Conservation (phyloP, 75 land plant genomes). For the Gnetum montanum region DNA sequence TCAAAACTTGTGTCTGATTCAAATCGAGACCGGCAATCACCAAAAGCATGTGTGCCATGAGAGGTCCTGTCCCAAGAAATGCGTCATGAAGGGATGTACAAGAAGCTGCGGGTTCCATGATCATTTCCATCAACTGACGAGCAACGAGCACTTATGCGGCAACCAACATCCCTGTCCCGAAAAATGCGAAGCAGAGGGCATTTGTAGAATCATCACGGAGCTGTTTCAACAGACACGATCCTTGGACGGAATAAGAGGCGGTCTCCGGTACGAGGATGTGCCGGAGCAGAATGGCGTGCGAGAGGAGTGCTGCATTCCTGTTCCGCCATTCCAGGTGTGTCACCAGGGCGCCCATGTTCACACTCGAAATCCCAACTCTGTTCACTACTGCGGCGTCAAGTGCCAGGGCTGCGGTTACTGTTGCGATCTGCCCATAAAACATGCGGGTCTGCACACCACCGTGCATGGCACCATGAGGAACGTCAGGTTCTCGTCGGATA, state of each 20-base stretch:
- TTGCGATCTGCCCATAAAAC: not conserved
- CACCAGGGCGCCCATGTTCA: not conserved
- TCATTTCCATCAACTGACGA: too few relatives aligned
- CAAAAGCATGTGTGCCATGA: slow-evolving; percentile 18
- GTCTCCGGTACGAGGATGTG: not conserved
- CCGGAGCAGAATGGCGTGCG: not conserved
- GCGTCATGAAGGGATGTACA: too few relatives aligned
- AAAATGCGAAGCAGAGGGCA: too few relatives aligned
- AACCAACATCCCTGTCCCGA: too few relatives aligned
- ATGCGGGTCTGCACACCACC: not conserved
- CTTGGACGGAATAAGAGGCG: not conserved
- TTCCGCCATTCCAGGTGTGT: not conserved
- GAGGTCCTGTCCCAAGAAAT: slow-evolving; percentile 14
- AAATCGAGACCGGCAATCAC: slow-evolving; percentile 17
- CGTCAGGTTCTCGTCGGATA: not conserved
- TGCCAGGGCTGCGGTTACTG: not conserved
- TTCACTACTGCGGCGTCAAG: not conserved
- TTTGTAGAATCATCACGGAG: not conserved
- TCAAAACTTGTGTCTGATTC: slow-evolving; percentile 14
- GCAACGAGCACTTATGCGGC: too few relatives aligned
- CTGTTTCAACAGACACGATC: not conserved
- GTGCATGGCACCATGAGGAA: not conserved
- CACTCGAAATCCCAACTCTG: not conserved
- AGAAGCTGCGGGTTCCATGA: too few relatives aligned
- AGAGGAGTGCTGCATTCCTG: not conserved